Percentiles rank a stretch among this genome's conserved stretches.
Evolutionary conservation across 2,329 filamentous ascomycete species (phyloP).

Genomic region (Neonectria coccinea): DNA sequence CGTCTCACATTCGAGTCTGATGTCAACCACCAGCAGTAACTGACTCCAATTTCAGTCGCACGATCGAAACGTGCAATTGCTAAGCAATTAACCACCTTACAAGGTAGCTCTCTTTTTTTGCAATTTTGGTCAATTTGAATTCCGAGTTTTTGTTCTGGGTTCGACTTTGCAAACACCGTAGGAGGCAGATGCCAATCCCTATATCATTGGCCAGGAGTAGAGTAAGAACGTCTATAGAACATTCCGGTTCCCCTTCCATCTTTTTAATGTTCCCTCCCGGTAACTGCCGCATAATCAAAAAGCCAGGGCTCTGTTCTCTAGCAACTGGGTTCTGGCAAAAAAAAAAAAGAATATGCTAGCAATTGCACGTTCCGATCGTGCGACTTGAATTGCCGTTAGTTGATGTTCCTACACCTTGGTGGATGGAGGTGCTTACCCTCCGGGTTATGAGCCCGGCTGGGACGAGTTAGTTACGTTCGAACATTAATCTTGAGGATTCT

Average conservation of each 20-base stretch:
- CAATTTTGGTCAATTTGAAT: not conserved
- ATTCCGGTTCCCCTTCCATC: not conserved
- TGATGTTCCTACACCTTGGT: not conserved
- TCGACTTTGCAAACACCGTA: not conserved
- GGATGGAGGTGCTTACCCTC: conserved; percentile 18
- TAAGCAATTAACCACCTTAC: not conserved
- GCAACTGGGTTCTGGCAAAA: no score
- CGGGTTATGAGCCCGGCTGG: conserved; percentile 39
- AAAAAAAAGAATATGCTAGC: conserved; percentile 39
- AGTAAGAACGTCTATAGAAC: not conserved
- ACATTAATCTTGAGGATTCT: not conserved
- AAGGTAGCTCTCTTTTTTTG: not conserved
- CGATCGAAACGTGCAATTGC: conserved; percentile 30
- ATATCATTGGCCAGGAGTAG: not conserved
- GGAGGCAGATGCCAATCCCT: not conserved
- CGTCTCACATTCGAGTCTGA: conserved; percentile 8
- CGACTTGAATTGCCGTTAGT: conserved; percentile 21
- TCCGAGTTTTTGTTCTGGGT: not conserved
- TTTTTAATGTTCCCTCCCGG: not conserved
- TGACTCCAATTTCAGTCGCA: conserved; percentile 17
- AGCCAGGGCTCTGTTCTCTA: not conserved
- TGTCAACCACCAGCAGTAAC: not conserved
- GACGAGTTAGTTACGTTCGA: conserved; percentile 2
- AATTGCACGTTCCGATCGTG: conserved; percentile 44
- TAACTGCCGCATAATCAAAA: not conserved